phyloP scores from a whole-genome alignment of 495 filamentous ascomycete species.

The Aspergillus nidulans region DNA sequence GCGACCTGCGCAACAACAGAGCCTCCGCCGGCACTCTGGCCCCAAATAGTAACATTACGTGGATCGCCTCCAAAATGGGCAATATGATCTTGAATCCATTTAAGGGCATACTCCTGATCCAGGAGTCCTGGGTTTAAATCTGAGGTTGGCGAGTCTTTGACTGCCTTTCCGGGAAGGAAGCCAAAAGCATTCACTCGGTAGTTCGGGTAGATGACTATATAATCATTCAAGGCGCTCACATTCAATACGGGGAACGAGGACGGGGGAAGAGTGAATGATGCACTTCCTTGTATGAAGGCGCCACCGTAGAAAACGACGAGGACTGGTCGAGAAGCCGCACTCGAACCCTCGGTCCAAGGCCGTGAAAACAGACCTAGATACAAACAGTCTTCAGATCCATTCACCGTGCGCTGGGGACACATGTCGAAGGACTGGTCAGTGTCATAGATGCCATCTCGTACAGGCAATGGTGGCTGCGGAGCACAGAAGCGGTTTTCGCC shows the following conservation, averaged over 20 bases:
- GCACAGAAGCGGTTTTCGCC: constrained; percentile 53
- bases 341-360: constrained; percentile 37
- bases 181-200: constrained; percentile 58
- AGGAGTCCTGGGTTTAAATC: constrained; percentile 49
- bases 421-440: constrained; percentile 54
- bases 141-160: constrained; percentile 40
- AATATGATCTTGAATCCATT: constrained; percentile 54
- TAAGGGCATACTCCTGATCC: constrained; percentile 46
- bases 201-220: constrained; percentile 50
- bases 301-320: constrained; percentile 60
- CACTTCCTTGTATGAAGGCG: constrained; percentile 56
- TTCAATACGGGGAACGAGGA: constrained; percentile 54
- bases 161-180: constrained; percentile 49
- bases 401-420: constrained; percentile 54
- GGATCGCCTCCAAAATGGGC: constrained; percentile 48
- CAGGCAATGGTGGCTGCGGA: constrained; percentile 46
- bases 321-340: constrained; percentile 39
- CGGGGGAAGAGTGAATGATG: constrained; percentile 49
- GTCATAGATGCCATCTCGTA: constrained; percentile 48
- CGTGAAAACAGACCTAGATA: constrained; percentile 57
- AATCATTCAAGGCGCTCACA: constrained; percentile 40
- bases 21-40: constrained; percentile 52
- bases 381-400: constrained; percentile 59
- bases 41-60: constrained; percentile 48
- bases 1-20: constrained; percentile 53